Evolutionary conservation across 1,284 basidiomycete species (phyloP).

Genomic region (Takashimella tepidaria): DNA sequence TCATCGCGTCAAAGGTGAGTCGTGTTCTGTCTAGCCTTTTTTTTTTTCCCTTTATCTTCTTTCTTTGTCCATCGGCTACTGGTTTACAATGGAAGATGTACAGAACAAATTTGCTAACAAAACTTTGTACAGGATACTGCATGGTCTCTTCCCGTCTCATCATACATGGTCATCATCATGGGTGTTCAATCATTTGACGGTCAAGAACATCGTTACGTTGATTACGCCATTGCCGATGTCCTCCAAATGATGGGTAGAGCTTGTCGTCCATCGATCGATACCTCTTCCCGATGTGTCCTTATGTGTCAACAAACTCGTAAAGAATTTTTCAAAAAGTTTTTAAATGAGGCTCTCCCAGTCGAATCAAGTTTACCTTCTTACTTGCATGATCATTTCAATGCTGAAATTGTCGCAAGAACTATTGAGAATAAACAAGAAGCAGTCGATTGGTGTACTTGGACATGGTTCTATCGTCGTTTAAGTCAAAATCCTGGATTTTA

Average conservation of each 20-base stretch:
- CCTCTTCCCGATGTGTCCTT: constrained; percentile 82
- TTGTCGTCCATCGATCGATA: constrained; percentile 79
- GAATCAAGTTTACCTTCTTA: constrained; percentile 86
- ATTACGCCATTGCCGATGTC: constrained; percentile 96
- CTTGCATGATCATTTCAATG: constrained; percentile 95
- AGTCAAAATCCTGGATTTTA: constrained; percentile 85
- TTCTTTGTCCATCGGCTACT: no score
- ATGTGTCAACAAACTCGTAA: constrained; percentile 97
- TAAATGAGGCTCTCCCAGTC: constrained; percentile 94
- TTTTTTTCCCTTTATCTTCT: no score
- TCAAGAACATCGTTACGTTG: constrained; percentile 92
- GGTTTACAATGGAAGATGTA: not conserved
- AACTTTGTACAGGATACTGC: constrained; percentile 69
- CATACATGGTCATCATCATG: constrained; percentile 98
- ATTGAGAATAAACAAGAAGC: constrained; percentile 98
- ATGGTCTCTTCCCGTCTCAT: constrained; percentile 87
- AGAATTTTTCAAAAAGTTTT: constrained; percentile 98
- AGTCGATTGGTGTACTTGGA: constrained; percentile 60
- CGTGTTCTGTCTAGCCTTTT: not conserved
- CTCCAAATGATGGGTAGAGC: constrained; percentile 98
- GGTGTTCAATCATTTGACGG: constrained; percentile 95
- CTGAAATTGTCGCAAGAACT: constrained; percentile 96
- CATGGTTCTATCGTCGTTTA: constrained; percentile 84
- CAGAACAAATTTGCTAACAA: constrained; percentile 1
- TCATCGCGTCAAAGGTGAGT: constrained; percentile 83